A percentile compares a stretch with the other conserved stretches of the same genome.
Evolutionary conservation across 106 monocot genomes (phyloP).

Genomic region (Narthecium ossifragum): DNA sequence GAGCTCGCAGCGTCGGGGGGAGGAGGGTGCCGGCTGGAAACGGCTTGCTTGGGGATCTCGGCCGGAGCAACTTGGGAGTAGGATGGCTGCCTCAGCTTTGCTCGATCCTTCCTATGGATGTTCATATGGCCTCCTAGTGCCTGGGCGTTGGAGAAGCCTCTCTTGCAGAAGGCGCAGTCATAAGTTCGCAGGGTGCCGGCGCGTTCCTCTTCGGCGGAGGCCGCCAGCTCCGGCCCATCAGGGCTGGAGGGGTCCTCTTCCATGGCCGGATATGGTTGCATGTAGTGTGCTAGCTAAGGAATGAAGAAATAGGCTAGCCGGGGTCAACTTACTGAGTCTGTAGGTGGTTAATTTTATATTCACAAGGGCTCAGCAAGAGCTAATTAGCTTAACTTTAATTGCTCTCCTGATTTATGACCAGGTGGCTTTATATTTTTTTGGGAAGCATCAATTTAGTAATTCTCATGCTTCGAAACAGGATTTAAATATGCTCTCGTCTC

Average conservation of each 20-base stretch:
- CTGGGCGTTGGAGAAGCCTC: slow-evolving; percentile 31
- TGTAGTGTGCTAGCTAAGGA: too few species aligned
- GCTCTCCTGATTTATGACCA: background rate
- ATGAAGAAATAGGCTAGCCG: too few species aligned
- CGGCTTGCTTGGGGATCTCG: background rate
- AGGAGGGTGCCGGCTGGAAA: background rate
- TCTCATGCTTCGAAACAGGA: too few species aligned
- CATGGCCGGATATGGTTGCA: background rate
- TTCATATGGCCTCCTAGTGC: slow-evolving; percentile 39
- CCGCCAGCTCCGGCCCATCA: background rate
- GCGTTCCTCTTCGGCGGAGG: background rate
- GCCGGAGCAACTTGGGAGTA: background rate
- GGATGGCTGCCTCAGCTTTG: background rate
- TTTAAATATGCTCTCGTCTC: background rate
- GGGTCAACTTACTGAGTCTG: background rate
- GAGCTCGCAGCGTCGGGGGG: too few species aligned
- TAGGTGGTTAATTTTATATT: background rate
- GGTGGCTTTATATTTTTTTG: too few species aligned
- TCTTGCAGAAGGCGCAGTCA: slow-evolving; percentile 36
- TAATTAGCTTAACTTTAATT: background rate
- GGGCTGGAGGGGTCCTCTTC: background rate
- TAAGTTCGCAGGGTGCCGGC: slow-evolving; percentile 1
- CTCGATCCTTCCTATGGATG: slow-evolving; percentile 23
- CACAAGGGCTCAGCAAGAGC: background rate
- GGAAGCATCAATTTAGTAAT: background rate